phyloP scores from a whole-genome alignment of 176 grass and related monocot genomes.

The Juncus effusus region DNA sequence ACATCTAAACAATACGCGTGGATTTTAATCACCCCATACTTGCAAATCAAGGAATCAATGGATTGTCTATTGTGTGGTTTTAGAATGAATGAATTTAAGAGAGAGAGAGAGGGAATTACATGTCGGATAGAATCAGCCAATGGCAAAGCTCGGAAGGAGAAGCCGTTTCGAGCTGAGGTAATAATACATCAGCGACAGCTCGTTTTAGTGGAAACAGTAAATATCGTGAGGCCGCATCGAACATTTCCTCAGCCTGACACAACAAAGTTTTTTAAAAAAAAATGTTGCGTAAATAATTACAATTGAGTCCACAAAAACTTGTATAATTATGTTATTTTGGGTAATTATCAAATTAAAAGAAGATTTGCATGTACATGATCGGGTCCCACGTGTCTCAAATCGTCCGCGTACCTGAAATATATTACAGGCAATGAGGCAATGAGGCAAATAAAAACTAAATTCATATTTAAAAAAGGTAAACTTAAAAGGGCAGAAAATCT shows the following conservation, averaged over 20 bases:
- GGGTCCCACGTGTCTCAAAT: slow-evolving; percentile 60
- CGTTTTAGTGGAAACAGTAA: slow-evolving; percentile 84
- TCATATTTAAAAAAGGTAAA: slow-evolving; percentile 12
- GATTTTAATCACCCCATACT: slow-evolving; percentile 78
- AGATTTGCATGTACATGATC: slow-evolving; percentile 61
- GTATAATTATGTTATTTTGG: no score
- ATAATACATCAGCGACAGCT: slow-evolving; percentile 63
- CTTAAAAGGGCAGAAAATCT: slow-evolving; percentile 48
- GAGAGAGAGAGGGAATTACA: no score
- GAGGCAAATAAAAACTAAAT: not conserved
- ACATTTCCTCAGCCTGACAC: slow-evolving; percentile 80
- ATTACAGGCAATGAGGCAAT: not conserved
- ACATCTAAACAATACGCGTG: slow-evolving; percentile 81
- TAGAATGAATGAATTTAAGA: no score
- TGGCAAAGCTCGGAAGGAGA: slow-evolving; percentile 81
- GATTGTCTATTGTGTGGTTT: no score
- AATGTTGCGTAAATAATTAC: not conserved
- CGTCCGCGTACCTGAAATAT: slow-evolving; percentile 78
- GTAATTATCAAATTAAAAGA: no score
- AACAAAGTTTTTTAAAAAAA: not conserved
- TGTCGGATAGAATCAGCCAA: slow-evolving; percentile 90
- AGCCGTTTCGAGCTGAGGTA: slow-evolving; percentile 56
- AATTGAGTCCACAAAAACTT: not conserved
- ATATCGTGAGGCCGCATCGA: slow-evolving; percentile 91
- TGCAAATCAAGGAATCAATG: no score